phyloP scores from a whole-genome alignment of 768 basidiomycete genomes.

The Macrolepiota dolichaula region DNA sequence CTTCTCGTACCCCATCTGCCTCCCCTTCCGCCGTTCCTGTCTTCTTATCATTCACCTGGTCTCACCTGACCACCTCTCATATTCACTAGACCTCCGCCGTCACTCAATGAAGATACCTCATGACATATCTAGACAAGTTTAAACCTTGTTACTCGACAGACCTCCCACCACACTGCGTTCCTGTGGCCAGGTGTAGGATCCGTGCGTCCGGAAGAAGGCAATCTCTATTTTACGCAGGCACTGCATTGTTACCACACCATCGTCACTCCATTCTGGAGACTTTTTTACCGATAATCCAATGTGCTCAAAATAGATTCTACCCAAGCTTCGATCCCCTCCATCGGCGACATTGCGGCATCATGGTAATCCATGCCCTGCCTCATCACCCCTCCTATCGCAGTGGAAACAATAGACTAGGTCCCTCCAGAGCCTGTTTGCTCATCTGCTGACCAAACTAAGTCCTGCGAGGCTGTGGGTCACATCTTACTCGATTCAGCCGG shows the following conservation, averaged over 20 bases:
- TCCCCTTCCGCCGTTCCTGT: slow-evolving; percentile 2
- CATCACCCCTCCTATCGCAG: background rate
- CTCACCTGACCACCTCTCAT: slow-evolving; percentile 1
- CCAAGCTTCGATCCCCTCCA: background rate
- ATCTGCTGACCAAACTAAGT: background rate
- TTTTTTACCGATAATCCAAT: background rate
- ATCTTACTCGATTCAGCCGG: slow-evolving; percentile 1
- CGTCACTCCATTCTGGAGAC: background rate
- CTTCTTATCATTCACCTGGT: slow-evolving; percentile 6
- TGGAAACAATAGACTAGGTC: background rate
- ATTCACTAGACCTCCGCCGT: background rate
- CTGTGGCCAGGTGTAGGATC: background rate
- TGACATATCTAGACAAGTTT: background rate
- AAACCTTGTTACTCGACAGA: background rate
- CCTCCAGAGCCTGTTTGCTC: background rate
- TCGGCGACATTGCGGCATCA: slow-evolving; percentile 7
- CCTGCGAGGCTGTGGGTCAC: background rate
- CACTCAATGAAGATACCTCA: background rate
- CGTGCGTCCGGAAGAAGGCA: background rate
- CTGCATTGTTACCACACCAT: background rate
- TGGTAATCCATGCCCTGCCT: background rate
- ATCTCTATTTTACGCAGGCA: background rate
- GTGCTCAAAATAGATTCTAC: background rate
- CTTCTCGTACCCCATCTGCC: slow-evolving; percentile 8
- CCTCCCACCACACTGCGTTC: background rate